Percentiles rank a stretch among this genome's conserved stretches.
phyloP scores from a whole-genome alignment of 2,329 filamentous ascomycete species.

The Paecilomyces sp. region DNA sequence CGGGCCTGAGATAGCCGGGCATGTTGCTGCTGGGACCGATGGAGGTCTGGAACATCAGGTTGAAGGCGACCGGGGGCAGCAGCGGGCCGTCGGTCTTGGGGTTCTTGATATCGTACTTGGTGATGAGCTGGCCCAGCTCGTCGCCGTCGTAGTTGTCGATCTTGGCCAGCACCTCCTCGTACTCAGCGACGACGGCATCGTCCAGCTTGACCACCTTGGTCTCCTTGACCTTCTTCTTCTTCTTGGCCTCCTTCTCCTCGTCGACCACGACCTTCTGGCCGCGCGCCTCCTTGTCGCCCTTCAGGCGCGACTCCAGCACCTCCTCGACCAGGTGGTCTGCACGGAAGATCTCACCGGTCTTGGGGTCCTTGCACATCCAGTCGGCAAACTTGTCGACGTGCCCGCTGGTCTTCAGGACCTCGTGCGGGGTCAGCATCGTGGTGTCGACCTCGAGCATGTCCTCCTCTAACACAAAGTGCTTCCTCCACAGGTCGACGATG shows the following conservation, averaged over 20 bases:
- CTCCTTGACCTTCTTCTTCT: conserved; percentile 78
- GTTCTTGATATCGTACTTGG: conserved; percentile 86
- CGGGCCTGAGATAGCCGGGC: conserved; percentile 78
- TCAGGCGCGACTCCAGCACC: conserved; percentile 76
- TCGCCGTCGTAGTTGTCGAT: conserved; percentile 93
- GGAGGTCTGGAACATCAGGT: conserved; percentile 96
- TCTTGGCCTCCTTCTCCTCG: conserved; percentile 75
- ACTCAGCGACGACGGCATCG: conserved; percentile 78
- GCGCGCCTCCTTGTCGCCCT: conserved; percentile 87
- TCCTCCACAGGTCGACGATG: conserved; percentile 82
- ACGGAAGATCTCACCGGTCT: conserved; percentile 92
- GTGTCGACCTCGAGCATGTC: conserved; percentile 95
- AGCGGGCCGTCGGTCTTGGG: conserved; percentile 71
- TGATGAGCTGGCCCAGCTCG: conserved; percentile 80
- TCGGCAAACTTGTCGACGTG: conserved; percentile 98
- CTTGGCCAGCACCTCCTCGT: conserved; percentile 82
- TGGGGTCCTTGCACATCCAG: conserved; percentile 99
- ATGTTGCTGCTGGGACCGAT: conserved; percentile 89
- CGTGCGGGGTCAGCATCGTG: conserved; percentile 85
- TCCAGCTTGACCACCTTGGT: conserved; percentile 76
- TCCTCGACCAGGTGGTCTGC: conserved; percentile 96
- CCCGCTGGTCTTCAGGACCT: conserved; percentile 89
- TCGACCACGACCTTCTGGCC: conserved; percentile 62
- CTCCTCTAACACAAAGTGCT: conserved; percentile 88
- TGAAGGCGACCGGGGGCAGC: conserved; percentile 80